Conservation (phyloP, 2,329 filamentous ascomycete genomes). For the Colletotrichum zoysiae region DNA sequence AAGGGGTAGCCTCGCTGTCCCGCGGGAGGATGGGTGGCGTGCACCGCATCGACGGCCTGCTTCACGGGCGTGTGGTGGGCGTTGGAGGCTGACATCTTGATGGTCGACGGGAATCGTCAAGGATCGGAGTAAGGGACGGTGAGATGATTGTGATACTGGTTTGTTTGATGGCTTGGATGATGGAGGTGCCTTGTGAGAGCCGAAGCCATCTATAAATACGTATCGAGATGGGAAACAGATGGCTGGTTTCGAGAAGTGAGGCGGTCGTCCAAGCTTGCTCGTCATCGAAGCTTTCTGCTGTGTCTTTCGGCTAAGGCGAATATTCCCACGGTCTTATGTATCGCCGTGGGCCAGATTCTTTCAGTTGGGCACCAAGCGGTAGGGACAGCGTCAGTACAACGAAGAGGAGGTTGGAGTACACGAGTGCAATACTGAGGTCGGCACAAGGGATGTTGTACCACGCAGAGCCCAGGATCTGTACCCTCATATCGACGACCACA, state of each 20-base stretch:
- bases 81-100: slow-evolving; percentile 14
- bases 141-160: background rate
- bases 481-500: slow-evolving; percentile 6
- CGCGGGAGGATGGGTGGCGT: slow-evolving; percentile 4
- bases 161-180: background rate
- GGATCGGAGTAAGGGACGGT: background rate
- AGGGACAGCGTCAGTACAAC: slow-evolving; percentile 13
- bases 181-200: background rate
- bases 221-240: background rate
- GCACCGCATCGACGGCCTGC: slow-evolving; percentile 22
- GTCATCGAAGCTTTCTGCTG: too few species aligned
- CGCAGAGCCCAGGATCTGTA: background rate
- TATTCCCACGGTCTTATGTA: background rate
- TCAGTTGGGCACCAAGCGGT: slow-evolving; percentile 4
- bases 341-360: background rate
- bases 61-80: slow-evolving; percentile 13
- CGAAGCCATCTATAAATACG: slow-evolving; percentile 6
- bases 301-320: too few species aligned
- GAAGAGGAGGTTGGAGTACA: slow-evolving; percentile 7
- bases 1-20: slow-evolving; percentile 13
- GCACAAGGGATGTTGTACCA: slow-evolving; percentile 1
- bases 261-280: too few species aligned
- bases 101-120: background rate
- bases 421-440: background rate
- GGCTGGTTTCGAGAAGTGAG: background rate